Evolutionary conservation across 495 filamentous ascomycete genomes (phyloP).

Genomic region (Talaromyces adpressus): DNA sequence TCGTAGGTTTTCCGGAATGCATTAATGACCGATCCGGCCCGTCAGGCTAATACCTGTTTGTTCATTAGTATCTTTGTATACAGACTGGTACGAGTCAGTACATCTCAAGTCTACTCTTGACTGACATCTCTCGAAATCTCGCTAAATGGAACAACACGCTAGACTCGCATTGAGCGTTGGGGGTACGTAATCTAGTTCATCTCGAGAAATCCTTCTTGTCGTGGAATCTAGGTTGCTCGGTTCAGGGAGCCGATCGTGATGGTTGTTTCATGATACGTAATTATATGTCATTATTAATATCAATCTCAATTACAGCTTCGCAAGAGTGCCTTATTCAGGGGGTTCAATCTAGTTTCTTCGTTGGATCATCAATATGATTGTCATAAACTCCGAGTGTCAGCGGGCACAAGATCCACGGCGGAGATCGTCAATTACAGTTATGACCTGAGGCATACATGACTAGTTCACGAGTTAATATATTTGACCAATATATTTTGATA

Average conservation of each 20-base stretch:
- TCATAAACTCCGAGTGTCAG: neutral
- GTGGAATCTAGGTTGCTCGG: neutral
- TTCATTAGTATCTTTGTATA: neutral
- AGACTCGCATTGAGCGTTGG: neutral
- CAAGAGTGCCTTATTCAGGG: neutral
- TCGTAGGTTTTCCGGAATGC: conserved; percentile 1
- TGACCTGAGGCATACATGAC: neutral
- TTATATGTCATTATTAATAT: neutral
- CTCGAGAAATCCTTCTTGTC: neutral
- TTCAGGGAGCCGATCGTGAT: neutral
- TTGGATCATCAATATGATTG: neutral
- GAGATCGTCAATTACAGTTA: neutral
- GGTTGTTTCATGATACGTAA: neutral
- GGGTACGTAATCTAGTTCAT: neutral
- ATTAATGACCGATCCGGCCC: conserved; percentile 3
- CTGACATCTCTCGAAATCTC: neutral
- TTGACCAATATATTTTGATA: neutral
- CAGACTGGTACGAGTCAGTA: neutral
- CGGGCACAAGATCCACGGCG: neutral
- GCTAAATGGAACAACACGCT: neutral
- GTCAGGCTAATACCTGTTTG: neutral
- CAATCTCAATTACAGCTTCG: neutral
- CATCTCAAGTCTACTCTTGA: neutral
- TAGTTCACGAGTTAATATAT: neutral
- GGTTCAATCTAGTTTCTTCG: neutral